Percentiles rank a stretch among this genome's conserved stretches.
Conservation (phyloP, 2,329 filamentous ascomycete species). For the Cladosporium sp. region DNA sequence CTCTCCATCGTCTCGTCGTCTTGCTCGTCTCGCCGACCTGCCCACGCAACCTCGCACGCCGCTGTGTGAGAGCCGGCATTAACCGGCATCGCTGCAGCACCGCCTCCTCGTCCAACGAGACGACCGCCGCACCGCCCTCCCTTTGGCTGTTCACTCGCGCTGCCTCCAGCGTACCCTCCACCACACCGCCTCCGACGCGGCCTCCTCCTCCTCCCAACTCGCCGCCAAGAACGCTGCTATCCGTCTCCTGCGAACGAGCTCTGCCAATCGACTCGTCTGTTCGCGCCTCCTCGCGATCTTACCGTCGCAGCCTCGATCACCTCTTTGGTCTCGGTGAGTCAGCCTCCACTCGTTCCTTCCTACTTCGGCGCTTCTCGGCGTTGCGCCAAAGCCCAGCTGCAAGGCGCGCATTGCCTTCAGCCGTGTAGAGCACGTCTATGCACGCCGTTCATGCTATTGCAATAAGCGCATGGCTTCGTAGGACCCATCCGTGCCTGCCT, state of each 20-base stretch:
- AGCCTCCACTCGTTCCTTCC: neutral
- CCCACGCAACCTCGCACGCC: neutral
- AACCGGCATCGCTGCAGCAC: neutral
- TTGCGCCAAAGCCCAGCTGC: neutral
- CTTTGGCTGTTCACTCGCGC: neutral
- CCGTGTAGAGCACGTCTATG: neutral
- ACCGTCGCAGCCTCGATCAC: slow-evolving; percentile 7
- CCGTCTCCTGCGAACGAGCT: slow-evolving; percentile 6
- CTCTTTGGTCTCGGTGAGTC: slow-evolving; percentile 2
- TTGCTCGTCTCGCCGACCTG: neutral
- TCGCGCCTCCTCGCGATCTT: neutral
- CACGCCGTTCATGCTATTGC: neutral
- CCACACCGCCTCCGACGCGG: slow-evolving; percentile 6
- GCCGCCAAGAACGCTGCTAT: slow-evolving; percentile 6
- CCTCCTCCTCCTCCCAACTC: neutral
- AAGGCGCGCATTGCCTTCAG: neutral
- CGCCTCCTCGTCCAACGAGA: neutral
- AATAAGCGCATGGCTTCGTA: neutral
- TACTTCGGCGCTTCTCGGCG: slow-evolving; percentile 2
- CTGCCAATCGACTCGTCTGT: slow-evolving; percentile 3
- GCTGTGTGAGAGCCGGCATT: slow-evolving; percentile 5
- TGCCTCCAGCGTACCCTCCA: neutral
- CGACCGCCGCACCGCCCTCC: neutral
- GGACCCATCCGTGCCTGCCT: slow-evolving; percentile 2
- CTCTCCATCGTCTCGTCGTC: no score